Evolutionary conservation across 768 basidiomycete genomes (phyloP).

Genomic region (Boletus tomentosulus): DNA sequence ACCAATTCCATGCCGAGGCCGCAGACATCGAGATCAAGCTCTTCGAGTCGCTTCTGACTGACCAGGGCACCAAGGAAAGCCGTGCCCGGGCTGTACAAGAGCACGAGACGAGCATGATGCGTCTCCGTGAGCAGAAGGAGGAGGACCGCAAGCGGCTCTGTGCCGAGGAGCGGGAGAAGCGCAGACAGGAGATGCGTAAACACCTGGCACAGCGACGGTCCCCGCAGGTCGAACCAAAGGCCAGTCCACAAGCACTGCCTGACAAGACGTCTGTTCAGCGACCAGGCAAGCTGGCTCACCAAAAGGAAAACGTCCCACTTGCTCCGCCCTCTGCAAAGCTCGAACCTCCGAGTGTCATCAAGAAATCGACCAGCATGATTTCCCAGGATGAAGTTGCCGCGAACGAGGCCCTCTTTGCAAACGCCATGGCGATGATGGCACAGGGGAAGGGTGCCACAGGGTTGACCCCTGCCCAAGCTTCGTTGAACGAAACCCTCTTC

Average conservation of each 20-base stretch:
- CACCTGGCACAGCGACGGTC: conserved; percentile 23
- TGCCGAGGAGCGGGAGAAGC: conserved; percentile 26
- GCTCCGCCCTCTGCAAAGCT: conserved; percentile 12
- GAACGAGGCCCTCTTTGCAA: conserved; percentile 28
- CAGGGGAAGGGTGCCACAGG: conserved; percentile 9
- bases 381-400: conserved; percentile 23
- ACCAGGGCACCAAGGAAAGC: conserved; percentile 28
- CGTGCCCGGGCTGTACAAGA: conserved; percentile 28
- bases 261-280: conserved; percentile 14
- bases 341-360: conserved; percentile 20
- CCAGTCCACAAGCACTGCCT: conserved; percentile 3
- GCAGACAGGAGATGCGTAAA: conserved; percentile 16
- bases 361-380: conserved; percentile 25
- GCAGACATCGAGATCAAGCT: conserved; percentile 30
- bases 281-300: conserved; percentile 13
- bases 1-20: conserved; percentile 29
- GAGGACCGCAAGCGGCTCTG: conserved; percentile 30
- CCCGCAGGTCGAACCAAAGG: conserved; percentile 15
- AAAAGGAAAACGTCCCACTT: conserved; percentile 27
- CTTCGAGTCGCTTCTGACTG: conserved; percentile 23
- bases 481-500: conserved; percentile 27
- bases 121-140: conserved; percentile 31
- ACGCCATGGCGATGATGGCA: conserved; percentile 21
- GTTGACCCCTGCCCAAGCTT: conserved; percentile 19
- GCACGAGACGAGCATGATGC: conserved; percentile 32